Conservation (phyloP, 768 basidiomycete genomes). For the Rickenella mellea region DNA sequence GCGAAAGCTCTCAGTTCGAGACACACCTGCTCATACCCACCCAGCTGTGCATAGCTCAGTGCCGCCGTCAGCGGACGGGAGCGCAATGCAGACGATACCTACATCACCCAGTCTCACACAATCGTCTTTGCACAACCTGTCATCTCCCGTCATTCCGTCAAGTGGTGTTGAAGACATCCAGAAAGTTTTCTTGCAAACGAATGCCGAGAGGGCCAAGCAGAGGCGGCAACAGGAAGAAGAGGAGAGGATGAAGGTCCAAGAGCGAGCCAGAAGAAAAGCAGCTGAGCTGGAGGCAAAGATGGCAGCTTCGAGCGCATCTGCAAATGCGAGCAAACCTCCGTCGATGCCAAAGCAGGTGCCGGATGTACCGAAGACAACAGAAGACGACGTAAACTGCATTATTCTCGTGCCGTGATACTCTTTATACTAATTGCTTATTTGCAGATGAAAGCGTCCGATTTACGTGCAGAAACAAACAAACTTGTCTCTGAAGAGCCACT, state of each 20-base stretch:
- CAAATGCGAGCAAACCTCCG: conserved; percentile 8
- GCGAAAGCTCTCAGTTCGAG: neutral
- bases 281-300: conserved; percentile 64
- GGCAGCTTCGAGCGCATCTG: conserved; percentile 4
- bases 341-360: conserved; percentile 12
- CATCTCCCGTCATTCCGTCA: conserved; percentile 10
- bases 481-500: too few relatives aligned
- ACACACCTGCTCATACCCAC: neutral
- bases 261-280: conserved; percentile 75
- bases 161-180: conserved; percentile 48
- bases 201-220: conserved; percentile 75
- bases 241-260: conserved; percentile 69
- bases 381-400: too few relatives aligned
- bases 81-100: neutral
- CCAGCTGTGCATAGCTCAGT: neutral
- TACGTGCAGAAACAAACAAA: too few relatives aligned
- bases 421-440: too few relatives aligned
- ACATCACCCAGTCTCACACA: conserved; percentile 1
- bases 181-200: conserved; percentile 73
- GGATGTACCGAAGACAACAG: neutral
- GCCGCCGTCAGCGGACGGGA: neutral
- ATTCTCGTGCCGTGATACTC: too few relatives aligned
- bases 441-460: too few relatives aligned
- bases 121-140: conserved; percentile 10
- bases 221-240: conserved; percentile 78